Evolutionary conservation across 2,329 filamentous ascomycete species (phyloP), one percentile per base, ranked within the genome.

Genomic region (Chalaropsis ovoidea): DNA sequence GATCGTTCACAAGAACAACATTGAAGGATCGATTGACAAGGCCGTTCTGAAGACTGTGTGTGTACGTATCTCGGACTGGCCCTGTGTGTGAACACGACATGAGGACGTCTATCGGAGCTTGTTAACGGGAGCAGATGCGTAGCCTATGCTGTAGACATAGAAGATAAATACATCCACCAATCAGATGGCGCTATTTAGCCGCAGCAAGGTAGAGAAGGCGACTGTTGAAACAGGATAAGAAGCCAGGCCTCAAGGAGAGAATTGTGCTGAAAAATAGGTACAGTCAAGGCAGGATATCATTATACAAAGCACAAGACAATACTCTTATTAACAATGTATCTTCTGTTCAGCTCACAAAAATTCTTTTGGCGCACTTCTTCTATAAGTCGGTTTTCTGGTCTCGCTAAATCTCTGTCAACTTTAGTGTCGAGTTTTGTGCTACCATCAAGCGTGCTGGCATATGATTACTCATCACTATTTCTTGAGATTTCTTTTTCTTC

Each of bases 191-290:
- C 27, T 8, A 58, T 58, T 35, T 58, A 58, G 54, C 54, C 54
- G 54, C 54, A 58, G 15, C 24, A 58, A 8, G 5, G 24, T 11
- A 35, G 17, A 35, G 11, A 58, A n/a, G 27, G 27, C 24, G 54
- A 35, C 54, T 58, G 27, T 58, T 58, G 54, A 58, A 58, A 58
- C 54, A 39, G 31, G 7, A 35, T 7, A 35, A 35, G 31, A 35
- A 35, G 31, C 3, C 31, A 7, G 15, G 43, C 43, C 43, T 47
- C 43, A 19, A 19, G 17, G 15, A 3, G 27, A 58, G 13, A 58
- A 17, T 2, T 2, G n/a, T n/a, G 17, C 8, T 3, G 43, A 47
- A 3, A 47, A 47, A 2, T 47, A 8, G 8, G 43, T 19, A 47
- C 15, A 2, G 17, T 3, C 43, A 47, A 3, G 31, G 31, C 31